Percentiles rank a stretch among this genome's conserved stretches.
Evolutionary conservation across 768 basidiomycete species (phyloP).

Genomic region (Tephrocybe sp.): DNA sequence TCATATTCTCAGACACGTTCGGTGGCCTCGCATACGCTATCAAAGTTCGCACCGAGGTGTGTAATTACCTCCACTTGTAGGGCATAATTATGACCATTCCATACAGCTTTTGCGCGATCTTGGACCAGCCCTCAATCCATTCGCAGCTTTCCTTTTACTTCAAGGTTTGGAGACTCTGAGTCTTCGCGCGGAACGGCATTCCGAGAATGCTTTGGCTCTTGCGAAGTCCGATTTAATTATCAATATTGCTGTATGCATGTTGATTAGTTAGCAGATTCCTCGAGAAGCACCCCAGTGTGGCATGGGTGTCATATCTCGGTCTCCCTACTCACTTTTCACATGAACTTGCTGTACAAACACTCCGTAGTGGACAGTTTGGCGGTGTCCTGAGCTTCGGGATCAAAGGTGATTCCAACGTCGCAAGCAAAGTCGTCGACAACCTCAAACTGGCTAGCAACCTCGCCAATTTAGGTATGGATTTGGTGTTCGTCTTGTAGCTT

Average conservation of each 20-base stretch:
- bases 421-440: conserved; percentile 65
- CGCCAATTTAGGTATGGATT: conserved; percentile 50
- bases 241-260: not conserved
- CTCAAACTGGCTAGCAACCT: conserved; percentile 72
- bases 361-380: conserved; percentile 59
- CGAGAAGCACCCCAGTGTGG: conserved; percentile 59
- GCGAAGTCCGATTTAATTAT: not conserved
- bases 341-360: conserved; percentile 50
- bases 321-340: conserved; percentile 62
- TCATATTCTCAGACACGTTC: conserved; percentile 66
- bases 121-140: conserved; percentile 69
- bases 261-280: conserved; percentile 28
- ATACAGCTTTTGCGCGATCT: conserved; percentile 62
- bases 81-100: too few relatives aligned
- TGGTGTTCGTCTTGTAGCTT: not conserved
- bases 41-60: conserved; percentile 53
- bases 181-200: not conserved
- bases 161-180: conserved; percentile 42
- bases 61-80: too few relatives aligned
- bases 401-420: conserved; percentile 51
- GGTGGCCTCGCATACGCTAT: conserved; percentile 62
- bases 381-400: conserved; percentile 81
- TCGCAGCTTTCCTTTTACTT: conserved; percentile 73
- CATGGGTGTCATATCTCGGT: conserved; percentile 82
- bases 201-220: not conserved